Base-by-base conservation (phyloP, 148 eudicot genomes). In the Silene latifolia region DNA sequence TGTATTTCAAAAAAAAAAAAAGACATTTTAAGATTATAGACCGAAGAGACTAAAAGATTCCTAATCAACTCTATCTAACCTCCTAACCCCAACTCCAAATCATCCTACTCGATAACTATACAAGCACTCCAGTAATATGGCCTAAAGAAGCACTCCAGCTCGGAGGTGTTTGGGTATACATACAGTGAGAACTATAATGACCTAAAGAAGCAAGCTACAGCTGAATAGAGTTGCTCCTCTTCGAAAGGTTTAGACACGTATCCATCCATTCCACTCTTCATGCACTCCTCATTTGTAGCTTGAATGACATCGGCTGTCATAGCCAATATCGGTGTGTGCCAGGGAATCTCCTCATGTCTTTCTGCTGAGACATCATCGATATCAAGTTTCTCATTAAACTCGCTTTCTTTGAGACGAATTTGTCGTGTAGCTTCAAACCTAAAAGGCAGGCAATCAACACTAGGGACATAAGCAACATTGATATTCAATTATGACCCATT, bases 221-320 rank as follows among this genome's bases (percentile, higher is more conserved):
- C 91, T 25, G 84, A 71, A 78, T 91, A 94, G 2, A 94, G 84
- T 71, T 88, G 89, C 56, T 83, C 87, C 78, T 89, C 90, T 68
- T 85, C 89, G 39, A 94, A 90, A 44, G 98, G 97, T 77, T 94
- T 94, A 19, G 97, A 81, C 12, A 94, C 93, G 32, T 88, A 94
- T 63, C 80, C 98, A 80, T 94, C 96, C 98, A 94, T 94, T 21
- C 97, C 97, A 61, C 88, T 82, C 73, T 88, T 81, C 63, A 77
- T 9, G 82, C 97, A 90, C 76, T 85, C 79, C 67, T 91, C 97
- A 32, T 83, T 83, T 51, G 91, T 88, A 48, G 96, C 96, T 75
- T 91, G 98, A 72, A 86, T 90, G 18, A 94, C 97, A 83, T 94
- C 98, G 1, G 96, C 98, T 35, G 97, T 94, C 98, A 94, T 91